These are phyloP conservation scores for Tieghemostelium lacteum DNA, from an alignment of 78 protist species.

Conservation along the genomic window DNA sequence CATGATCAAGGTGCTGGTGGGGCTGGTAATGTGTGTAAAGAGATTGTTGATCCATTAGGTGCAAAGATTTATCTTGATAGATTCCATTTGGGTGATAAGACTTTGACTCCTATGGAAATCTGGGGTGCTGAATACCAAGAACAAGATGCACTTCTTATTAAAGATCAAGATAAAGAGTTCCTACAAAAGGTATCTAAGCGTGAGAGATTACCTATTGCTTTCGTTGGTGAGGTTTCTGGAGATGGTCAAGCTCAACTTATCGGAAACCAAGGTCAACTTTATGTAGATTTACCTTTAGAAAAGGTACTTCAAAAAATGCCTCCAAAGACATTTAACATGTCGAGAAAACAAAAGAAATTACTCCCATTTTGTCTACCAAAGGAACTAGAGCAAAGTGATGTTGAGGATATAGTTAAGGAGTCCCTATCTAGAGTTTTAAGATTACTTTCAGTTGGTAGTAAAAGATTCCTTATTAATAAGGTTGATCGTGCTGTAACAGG, in stretches of 20 bases:
- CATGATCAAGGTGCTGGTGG: conserved; percentile 95
- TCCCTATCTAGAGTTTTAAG: conserved; percentile 81
- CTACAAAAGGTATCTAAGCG: conserved; percentile 75
- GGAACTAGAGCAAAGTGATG: background rate
- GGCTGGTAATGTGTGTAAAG: conserved; percentile 91
- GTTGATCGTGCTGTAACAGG: conserved; percentile 94
- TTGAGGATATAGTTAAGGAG: background rate
- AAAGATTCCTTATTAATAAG: conserved; percentile 94
- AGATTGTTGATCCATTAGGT: conserved; percentile 88
- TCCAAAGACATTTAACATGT: conserved; percentile 79
- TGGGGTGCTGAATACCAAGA: conserved; percentile 96
- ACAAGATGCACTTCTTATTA: conserved; percentile 83
- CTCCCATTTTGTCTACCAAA: conserved; percentile 35
- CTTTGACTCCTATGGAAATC: conserved; percentile 88
- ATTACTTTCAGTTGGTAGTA: conserved; percentile 90
- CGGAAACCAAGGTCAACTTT: conserved; percentile 37
- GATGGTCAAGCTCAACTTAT: conserved; percentile 79
- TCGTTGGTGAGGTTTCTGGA: conserved; percentile 87
- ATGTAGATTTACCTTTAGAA: conserved; percentile 82
- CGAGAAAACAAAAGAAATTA: background rate
- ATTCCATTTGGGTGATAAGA: conserved; percentile 75
- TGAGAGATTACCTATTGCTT: conserved; percentile 82
- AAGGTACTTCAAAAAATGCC: conserved; percentile 87
- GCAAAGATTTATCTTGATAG: conserved; percentile 74
- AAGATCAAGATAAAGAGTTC: conserved; percentile 18